A percentile compares a stretch with the other conserved stretches of the same genome.
Conservation (phyloP, 31 red algal species). For the Endocladia muricata region DNA sequence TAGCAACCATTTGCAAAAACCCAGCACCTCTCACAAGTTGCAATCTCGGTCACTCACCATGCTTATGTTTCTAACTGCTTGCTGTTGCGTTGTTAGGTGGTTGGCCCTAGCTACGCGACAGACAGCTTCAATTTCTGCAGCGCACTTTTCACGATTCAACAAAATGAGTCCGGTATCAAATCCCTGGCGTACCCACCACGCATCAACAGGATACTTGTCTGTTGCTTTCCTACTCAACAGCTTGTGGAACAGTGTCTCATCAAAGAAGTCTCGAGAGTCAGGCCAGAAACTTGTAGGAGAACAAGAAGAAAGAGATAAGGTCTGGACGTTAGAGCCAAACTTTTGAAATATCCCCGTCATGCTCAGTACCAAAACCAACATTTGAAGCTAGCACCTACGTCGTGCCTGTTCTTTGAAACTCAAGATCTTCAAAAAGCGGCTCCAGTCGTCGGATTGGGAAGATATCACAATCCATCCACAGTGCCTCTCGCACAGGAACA, state of each 20-base stretch:
- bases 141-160: conserved; percentile 15
- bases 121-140: conserved; percentile 1
- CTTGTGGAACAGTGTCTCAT: conserved; percentile 16
- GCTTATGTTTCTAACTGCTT: conserved; percentile 32
- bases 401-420: conserved; percentile 34
- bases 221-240: not conserved
- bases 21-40: no score
- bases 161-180: conserved; percentile 57
- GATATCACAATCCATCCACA: conserved; percentile 55
- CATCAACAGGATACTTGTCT: conserved; percentile 23
- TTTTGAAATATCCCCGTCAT: no score
- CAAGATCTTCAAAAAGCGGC: conserved; percentile 39
- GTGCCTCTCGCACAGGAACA: conserved; percentile 23
- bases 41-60: no score
- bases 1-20: no score
- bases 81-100: no score
- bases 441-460: conserved; percentile 33
- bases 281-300: conserved; percentile 36
- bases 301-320: no score
- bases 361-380: not conserved
- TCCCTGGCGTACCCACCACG: conserved; percentile 59
- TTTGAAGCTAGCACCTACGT: conserved; percentile 56
- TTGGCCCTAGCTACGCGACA: conserved; percentile 38
- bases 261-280: conserved; percentile 50
- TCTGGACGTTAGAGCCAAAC: no score